Base-by-base conservation (phyloP, 257 asterid genomes). In the Cinchona pubescens region DNA sequence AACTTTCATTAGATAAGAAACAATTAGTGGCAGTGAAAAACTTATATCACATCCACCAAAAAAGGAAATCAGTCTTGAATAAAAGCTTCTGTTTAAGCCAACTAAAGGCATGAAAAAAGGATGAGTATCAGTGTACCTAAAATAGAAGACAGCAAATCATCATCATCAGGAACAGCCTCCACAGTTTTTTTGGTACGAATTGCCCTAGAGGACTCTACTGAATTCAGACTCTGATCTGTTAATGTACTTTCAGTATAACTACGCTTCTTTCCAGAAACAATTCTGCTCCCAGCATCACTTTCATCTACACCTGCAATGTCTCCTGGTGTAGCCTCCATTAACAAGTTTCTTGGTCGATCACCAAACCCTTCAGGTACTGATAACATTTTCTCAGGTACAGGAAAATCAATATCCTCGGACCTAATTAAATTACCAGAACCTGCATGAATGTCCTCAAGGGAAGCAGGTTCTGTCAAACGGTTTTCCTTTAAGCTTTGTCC, bases 111-210 rank as follows among this genome's bases (percentile, higher is more conserved):
- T 46, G 49, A 30, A 65, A 66, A 29, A n/a, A n/a, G n/a, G n/a
- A n/a, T n/a, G n/a, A 60, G 23, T 16, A 59, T 63, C 43, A 35
- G 53, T 32, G 37, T 86, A 94, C 99, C 99, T 83, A 94, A 86
- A 80, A 94, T 94, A 60, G 99, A 94, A 69, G 97, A 94, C 78
- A 94, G 83, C 82, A 90, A 79, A 86, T 94, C 97, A 81, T 90
- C 91, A 72, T 94, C 97, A 83, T 90, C 92, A n/a, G 97, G 98
- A 76, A 91, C 75, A 61, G 94, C 82, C 70, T 88, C 97, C 51
- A 76, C 82, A 10, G 90, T 86, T 83, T 86, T 80, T 86, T 86
- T 92, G 61, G 82, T 80, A 68, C 83, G 91, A 77, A 89, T 88
- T 79, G 85, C 78, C 85, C 96, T 86, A n/a, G 91, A 88, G 62